Evolutionary conservation across 192 early-diverging fungal genomes (phyloP), one percentile per base, ranked within the genome.

Genomic region (Geranomyces michiganensis): DNA sequence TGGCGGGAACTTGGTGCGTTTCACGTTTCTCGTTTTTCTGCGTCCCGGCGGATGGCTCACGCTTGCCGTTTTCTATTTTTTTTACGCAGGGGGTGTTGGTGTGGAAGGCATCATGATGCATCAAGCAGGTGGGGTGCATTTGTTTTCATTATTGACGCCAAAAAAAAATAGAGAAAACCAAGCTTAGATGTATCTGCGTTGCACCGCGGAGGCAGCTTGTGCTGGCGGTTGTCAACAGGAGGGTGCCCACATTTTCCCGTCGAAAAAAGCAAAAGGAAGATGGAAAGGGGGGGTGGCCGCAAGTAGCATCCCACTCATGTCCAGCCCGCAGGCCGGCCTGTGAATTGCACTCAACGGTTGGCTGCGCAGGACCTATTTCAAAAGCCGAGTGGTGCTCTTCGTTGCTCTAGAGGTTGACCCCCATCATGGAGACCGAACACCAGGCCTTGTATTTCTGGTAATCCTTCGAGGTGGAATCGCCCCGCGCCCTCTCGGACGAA

Each of bases 81-180:
- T 56, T 19, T 44, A 65, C 68, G 70, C 26, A 76, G 71, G 82
- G 83, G 13, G 70, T 84, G 29, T 55, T 84, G 22, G 76, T 84
- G 14, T 84, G 79, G 80, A 84, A 84, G 67, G 67, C 78, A 29
- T 84, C 83, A 49, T 84, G 67, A 70, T n/a, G n/a, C n/a, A n/a
- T n/a, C n/a, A n/a, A n/a, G n/a, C n/a, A n/a, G n/a, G n/a, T n/a
- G n/a, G n/a, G n/a, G n/a, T n/a, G n/a, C 36, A 41, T 41, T 41
- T 41, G 36, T 7, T 41, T 41, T 7, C 10, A 41, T 10, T 7
- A 3, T 7, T 41, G 36, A 41, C 3, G 10, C 36, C 36, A 41
- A 41, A 41, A 7, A 41, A 3, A 41, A 41, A 41, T 3, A 10
- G 36, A 3, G 3, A 10, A 41, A 41, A n/a, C n/a, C n/a, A n/a